Conservation (phyloP, 2,329 filamentous ascomycete genomes). For the Tolypocladium amazonense region DNA sequence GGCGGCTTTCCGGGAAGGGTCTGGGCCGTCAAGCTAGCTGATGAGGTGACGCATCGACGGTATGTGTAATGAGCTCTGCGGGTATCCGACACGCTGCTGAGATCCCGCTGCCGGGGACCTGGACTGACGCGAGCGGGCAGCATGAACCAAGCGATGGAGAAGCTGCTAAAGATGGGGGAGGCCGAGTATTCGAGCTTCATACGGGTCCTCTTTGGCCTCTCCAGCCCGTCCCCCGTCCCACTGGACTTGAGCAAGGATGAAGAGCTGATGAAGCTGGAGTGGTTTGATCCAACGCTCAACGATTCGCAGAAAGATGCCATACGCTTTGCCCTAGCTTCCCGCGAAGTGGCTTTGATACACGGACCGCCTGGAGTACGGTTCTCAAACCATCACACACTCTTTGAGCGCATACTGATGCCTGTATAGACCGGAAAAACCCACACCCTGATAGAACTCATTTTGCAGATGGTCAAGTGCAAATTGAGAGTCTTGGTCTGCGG, state of each 20-base stretch:
- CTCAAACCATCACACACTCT: not conserved
- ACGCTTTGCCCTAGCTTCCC: conserved; percentile 72
- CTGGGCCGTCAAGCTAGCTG: conserved; percentile 57
- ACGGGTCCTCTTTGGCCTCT: conserved; percentile 51
- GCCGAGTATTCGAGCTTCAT: conserved; percentile 49
- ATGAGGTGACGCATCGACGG: conserved; percentile 56
- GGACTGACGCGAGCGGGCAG: conserved; percentile 16
- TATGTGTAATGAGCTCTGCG: conserved; percentile 10
- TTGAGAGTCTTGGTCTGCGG: conserved; percentile 84
- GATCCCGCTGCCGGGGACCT: not conserved
- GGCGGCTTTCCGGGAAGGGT: conserved; percentile 33
- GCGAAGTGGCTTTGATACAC: conserved; percentile 82
- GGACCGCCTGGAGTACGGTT: conserved; percentile 68
- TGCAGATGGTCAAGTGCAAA: conserved; percentile 70
- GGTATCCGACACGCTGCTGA: not conserved
- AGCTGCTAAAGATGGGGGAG: conserved; percentile 45
- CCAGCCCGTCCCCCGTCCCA: conserved; percentile 38
- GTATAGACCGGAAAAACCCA: conserved; percentile 87
- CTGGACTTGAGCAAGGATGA: conserved; percentile 30
- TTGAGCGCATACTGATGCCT: conserved; percentile 5
- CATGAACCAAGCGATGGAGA: conserved; percentile 54
- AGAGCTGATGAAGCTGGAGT: conserved; percentile 37
- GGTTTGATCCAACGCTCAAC: conserved; percentile 53
- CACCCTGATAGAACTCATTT: conserved; percentile 86
- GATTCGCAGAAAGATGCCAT: conserved; percentile 59